Evolutionary conservation across 768 basidiomycete species (phyloP).

Genomic region (Collybia nuda): DNA sequence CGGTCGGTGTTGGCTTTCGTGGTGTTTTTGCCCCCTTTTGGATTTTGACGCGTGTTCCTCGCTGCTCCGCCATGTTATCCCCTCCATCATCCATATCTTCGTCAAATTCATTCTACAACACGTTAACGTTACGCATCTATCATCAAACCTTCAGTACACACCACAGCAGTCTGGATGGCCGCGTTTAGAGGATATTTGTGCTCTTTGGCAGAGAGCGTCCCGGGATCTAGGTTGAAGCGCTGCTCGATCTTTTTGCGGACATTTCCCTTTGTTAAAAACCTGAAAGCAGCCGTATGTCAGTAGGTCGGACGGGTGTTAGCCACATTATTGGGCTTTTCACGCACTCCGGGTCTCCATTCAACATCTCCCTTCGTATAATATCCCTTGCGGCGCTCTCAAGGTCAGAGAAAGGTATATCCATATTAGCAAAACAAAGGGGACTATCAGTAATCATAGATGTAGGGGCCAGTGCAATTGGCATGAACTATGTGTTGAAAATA

Average conservation of each 20-base stretch:
- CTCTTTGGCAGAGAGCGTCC: conserved; percentile 38
- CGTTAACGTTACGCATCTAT: background rate
- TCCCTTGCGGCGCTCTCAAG: conserved; percentile 30
- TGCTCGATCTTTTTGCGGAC: conserved; percentile 52
- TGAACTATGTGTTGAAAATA: too few relatives aligned
- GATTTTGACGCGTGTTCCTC: conserved; percentile 6
- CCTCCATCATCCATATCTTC: conserved; percentile 5
- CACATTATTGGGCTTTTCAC: background rate
- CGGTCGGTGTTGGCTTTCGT: background rate
- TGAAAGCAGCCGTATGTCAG: too few relatives aligned
- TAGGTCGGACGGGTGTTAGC: too few relatives aligned
- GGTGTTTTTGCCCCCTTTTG: background rate
- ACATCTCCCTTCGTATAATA: conserved; percentile 22
- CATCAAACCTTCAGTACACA: conserved; percentile 11
- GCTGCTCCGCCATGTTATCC: conserved; percentile 4
- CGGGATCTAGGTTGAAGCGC: conserved; percentile 40
- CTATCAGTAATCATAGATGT: too few relatives aligned
- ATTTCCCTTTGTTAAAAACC: conserved; percentile 42
- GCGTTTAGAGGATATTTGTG: conserved; percentile 49
- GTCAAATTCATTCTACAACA: background rate
- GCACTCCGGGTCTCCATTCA: conserved; percentile 29
- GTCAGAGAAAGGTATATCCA: conserved; percentile 25
- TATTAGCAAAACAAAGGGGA: conserved; percentile 1
- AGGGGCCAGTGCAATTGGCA: too few relatives aligned
- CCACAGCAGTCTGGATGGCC: conserved; percentile 37